Conservation (phyloP, 2,329 filamentous ascomycete species). For the Hymenoscyphus fraxineus region DNA sequence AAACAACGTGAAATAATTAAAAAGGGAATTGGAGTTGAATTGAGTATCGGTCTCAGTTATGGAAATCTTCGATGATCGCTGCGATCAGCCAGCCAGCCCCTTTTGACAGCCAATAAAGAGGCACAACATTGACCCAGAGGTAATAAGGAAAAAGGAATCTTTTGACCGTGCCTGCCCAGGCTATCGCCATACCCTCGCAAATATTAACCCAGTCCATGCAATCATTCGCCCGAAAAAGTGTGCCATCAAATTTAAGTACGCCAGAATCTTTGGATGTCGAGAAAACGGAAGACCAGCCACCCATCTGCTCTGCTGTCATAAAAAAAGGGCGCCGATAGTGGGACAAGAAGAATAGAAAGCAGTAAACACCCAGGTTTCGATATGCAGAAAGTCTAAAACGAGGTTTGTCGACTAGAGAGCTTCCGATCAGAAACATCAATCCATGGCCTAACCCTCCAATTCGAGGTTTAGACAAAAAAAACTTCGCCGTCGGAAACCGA, state of each 20-base stretch:
- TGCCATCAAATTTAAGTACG: slow-evolving; percentile 34
- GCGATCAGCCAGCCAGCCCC: slow-evolving; percentile 28
- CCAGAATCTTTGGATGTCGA: slow-evolving; percentile 35
- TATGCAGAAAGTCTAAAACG: slow-evolving; percentile 36
- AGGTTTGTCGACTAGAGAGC: slow-evolving; percentile 27
- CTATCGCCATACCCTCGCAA: slow-evolving; percentile 29
- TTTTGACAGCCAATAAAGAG: slow-evolving; percentile 32
- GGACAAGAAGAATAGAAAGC: slow-evolving; percentile 35
- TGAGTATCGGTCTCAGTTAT: slow-evolving; percentile 28
- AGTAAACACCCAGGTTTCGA: slow-evolving; percentile 31
- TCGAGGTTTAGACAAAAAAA: slow-evolving; percentile 24
- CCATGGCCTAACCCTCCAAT: slow-evolving; percentile 21
- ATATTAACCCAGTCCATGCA: slow-evolving; percentile 36
- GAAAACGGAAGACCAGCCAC: slow-evolving; percentile 34
- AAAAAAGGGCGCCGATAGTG: slow-evolving; percentile 27
- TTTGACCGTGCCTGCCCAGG: slow-evolving; percentile 34
- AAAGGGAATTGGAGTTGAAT: slow-evolving; percentile 23
- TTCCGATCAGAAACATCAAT: slow-evolving; percentile 25
- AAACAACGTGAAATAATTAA: neutral
- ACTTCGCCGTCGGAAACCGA: slow-evolving; percentile 22
- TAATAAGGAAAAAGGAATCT: slow-evolving; percentile 32
- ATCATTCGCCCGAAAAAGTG: slow-evolving; percentile 31
- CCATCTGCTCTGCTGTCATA: slow-evolving; percentile 30
- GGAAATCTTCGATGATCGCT: slow-evolving; percentile 35
- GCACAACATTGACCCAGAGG: slow-evolving; percentile 25